Base-by-base conservation (phyloP, 208 protist species). In the Trypanosoma lewisi region DNA sequence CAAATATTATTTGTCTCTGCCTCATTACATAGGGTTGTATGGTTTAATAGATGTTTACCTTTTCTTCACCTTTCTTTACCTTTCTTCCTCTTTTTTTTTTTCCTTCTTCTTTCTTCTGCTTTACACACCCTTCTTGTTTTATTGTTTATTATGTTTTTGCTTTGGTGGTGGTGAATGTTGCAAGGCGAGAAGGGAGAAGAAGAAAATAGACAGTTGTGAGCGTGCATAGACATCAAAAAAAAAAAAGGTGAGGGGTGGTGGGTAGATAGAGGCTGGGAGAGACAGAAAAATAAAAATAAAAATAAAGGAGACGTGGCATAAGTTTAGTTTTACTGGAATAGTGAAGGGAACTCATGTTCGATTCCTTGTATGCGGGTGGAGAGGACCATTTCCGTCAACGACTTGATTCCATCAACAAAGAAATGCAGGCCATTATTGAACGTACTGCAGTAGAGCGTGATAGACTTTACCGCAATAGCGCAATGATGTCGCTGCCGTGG, bases 391-490 rank as follows among this genome's bases (percentile, higher is more conserved):
- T 94, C 50, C 58, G 77, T 41, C 42, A 63, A 2, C 80, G 82
- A 4, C 76, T 94, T 33, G 54, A 82, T 30, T 77, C 80, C 41
- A 85, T 89, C 23, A 91, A 91, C 51, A 60, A 70, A n/a, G 87
- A 94, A 54, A 87, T 91, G 83, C 77, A 88, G 58, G 63, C 37
- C 25, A 64, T 91, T 0, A 77, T 94, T 23, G 75, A 83, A 27
- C 75, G 77, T 23, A 88, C 83, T 2, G 65, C 67, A 28, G 60
- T 70, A 7, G 73, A 82, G 21, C 75, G 78, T 11, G 66, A 79
- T 27, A 70, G 70, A 21, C 37, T 90, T 27, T 57, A 61, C 14
- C 33, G 41, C 45, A 57, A 14, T 25, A 36, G 27, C 16, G 48
- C 37, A 3, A 47, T 39, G 23, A 1, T 4, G n/a, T 61, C 58